A percentile compares a stretch with the other conserved stretches of the same genome.
Conservation (phyloP, 768 basidiomycete genomes). For the Scleroderma bovista region DNA sequence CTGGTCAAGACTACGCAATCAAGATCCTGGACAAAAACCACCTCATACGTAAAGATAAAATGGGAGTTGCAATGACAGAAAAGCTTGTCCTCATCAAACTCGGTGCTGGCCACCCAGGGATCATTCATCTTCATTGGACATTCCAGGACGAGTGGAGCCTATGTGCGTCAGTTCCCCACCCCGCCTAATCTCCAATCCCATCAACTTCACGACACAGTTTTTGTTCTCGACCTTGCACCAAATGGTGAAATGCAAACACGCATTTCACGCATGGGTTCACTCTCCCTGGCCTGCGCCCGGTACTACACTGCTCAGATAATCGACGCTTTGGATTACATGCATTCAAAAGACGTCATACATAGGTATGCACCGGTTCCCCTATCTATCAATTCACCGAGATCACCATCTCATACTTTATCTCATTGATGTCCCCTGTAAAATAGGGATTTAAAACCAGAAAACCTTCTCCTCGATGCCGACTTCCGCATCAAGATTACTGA, state of each 20-base stretch:
- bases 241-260: constrained; percentile 77
- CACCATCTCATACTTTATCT: constrained; percentile 6
- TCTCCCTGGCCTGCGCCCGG: constrained; percentile 68
- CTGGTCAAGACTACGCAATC: constrained; percentile 65
- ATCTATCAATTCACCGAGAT: constrained; percentile 1
- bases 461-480: constrained; percentile 81
- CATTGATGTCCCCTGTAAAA: not conserved
- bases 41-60: constrained; percentile 72
- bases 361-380: constrained; percentile 39
- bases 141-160: constrained; percentile 83
- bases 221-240: constrained; percentile 68
- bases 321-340: constrained; percentile 88
- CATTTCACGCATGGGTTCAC: constrained; percentile 76
- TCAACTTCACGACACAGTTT: constrained; percentile 43
- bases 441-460: constrained; percentile 81
- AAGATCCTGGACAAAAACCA: constrained; percentile 84
- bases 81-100: constrained; percentile 69
- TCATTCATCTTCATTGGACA: constrained; percentile 75
- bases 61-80: constrained; percentile 72
- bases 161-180: constrained; percentile 47
- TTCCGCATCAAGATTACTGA: constrained; percentile 94
- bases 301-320: constrained; percentile 90
- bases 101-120: constrained; percentile 67
- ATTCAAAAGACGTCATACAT: constrained; percentile 84
- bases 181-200: not conserved